Evolutionary conservation across 192 early-diverging fungal species (phyloP), one percentile per base, ranked within the genome.

Genomic region (Podila minutissima): DNA sequence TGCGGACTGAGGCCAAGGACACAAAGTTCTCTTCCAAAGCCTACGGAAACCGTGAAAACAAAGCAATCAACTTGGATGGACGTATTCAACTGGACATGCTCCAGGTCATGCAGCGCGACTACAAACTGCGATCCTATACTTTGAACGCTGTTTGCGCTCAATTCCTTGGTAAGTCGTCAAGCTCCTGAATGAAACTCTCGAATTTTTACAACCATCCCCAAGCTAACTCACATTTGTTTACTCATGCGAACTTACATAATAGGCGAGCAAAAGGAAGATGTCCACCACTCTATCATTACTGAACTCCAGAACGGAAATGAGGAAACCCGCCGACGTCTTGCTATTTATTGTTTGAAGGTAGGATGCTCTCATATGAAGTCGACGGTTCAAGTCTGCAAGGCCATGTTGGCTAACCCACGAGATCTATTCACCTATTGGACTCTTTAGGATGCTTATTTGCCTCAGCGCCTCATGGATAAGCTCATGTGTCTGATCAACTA

Each of bases 221-320:
- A 46, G 13, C 15, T 8, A 46, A 46, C 41, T 46, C 41, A 17
- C 15, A 3, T 0, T 17, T 41, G 11, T 46, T 15, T 46, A 15
- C 41, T 46, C 15, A 15, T 17, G 3, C 12, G 41, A 17, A 41
- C 8, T 41, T 41, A 41, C 12, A 12, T 15, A 35, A 35, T 37
- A 93, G 94, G 92, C 28, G 97, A 99, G 83, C 98, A 99, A 88
- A 99, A 99, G 81, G 98, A 99, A 81, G 98, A 99, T 71, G 98
- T 99, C 6, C 97, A 97, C 70, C 94, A 99, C 74, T 98, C 97
- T 7, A 98, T 99, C 50, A 99, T 99, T 87, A 94, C 95, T 2
- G 98, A 98, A 66, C 84, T 99, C 26, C 98, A 99, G 72, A 97
- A 98, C 71, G 96, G 95, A 55, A 98, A 94, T 75, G 89, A 92